phyloP scores from a whole-genome alignment of 2,329 filamentous ascomycete genomes.

The Aureobasidium melanogenum region DNA sequence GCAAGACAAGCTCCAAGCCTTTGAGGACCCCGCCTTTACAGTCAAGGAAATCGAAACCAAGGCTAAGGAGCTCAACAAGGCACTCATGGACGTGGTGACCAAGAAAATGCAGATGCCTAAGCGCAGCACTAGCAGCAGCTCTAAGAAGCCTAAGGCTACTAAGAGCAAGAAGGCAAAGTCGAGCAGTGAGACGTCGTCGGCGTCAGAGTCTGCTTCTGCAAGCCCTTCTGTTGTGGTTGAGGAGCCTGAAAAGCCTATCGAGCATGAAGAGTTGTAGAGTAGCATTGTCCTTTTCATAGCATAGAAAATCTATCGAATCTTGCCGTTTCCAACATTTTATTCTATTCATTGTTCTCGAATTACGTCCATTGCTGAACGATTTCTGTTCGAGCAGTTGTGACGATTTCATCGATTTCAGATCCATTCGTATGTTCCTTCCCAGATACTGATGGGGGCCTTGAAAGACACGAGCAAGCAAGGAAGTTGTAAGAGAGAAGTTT shows the following conservation, averaged over 20 bases:
- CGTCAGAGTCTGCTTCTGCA: background rate
- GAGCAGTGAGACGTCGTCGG: background rate
- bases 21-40: conserved; percentile 67
- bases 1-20: conserved; percentile 60
- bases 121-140: conserved; percentile 22
- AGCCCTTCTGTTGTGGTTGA: background rate
- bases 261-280: conserved; percentile 14
- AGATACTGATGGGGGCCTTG: no score
- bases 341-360: no score
- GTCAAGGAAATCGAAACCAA: conserved; percentile 62
- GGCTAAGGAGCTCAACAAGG: conserved; percentile 62
- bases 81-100: conserved; percentile 60
- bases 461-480: no score
- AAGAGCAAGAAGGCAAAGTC: conserved; percentile 24
- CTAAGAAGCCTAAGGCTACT: conserved; percentile 26
- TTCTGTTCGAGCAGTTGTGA: no score
- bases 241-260: conserved; percentile 4
- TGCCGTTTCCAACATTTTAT: background rate
- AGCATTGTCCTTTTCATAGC: background rate
- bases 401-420: no score
- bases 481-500: no score
- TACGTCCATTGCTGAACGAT: no score
- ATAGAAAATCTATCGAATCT: background rate
- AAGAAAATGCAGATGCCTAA: conserved; percentile 48
- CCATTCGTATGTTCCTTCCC: no score